Conservation (phyloP, 2,329 filamentous ascomycete species). For the Fusarium sp. region DNA sequence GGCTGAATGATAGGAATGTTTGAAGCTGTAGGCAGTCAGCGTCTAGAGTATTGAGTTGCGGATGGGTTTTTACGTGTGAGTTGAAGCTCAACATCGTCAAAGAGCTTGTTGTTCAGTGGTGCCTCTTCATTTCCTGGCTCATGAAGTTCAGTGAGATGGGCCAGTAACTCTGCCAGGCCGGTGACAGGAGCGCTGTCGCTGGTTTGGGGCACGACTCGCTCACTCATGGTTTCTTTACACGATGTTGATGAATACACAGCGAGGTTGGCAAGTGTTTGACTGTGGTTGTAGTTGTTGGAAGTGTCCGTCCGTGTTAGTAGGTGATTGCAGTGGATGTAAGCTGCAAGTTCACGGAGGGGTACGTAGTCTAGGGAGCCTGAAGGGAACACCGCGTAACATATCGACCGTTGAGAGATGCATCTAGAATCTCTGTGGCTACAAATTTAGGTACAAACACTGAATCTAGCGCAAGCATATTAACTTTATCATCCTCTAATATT, state of each 20-base stretch:
- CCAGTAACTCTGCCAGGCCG: slow-evolving; percentile 63
- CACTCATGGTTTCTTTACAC: slow-evolving; percentile 37
- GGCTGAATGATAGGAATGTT: slow-evolving; percentile 64
- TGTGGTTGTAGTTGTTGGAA: background rate
- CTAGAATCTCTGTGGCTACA: background rate
- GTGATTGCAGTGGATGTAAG: slow-evolving; percentile 6
- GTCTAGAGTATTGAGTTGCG: background rate
- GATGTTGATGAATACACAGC: background rate
- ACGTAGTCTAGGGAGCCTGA: slow-evolving; percentile 19
- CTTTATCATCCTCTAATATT: background rate
- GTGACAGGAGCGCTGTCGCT: slow-evolving; percentile 51
- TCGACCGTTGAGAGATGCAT: background rate
- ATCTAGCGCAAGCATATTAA: too few relatives aligned
- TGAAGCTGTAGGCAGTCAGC: slow-evolving; percentile 49
- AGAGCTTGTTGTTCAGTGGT: slow-evolving; percentile 58
- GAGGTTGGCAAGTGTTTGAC: background rate
- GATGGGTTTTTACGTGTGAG: slow-evolving; percentile 56
- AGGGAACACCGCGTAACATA: background rate
- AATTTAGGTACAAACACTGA: background rate
- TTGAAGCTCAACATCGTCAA: slow-evolving; percentile 68
- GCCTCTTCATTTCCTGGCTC: slow-evolving; percentile 52
- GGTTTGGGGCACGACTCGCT: slow-evolving; percentile 49
- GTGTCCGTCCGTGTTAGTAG: background rate
- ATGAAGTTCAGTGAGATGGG: slow-evolving; percentile 60
- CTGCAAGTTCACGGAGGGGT: slow-evolving; percentile 14